Conservation (phyloP, 2,329 filamentous ascomycete genomes). For the Sporothrix brasiliensis region DNA sequence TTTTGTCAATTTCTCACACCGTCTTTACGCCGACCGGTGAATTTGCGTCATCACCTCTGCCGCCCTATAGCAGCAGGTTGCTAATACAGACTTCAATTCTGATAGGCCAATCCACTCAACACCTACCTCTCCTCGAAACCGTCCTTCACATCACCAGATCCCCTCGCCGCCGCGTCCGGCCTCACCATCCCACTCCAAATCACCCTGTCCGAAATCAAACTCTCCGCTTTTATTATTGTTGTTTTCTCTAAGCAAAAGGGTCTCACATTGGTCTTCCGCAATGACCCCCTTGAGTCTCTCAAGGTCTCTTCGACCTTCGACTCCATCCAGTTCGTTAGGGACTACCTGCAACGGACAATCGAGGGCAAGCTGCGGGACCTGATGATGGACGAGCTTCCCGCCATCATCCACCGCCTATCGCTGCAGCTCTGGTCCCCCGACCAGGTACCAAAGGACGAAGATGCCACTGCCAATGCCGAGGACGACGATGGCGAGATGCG, state of each 20-base stretch:
- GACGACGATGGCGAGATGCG: constrained; percentile 62
- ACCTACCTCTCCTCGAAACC: constrained; percentile 93
- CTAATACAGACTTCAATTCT: constrained; percentile 52
- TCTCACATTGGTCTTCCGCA: constrained; percentile 92
- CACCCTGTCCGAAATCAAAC: constrained; percentile 89
- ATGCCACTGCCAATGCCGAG: constrained; percentile 55
- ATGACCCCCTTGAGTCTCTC: constrained; percentile 95
- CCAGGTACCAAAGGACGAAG: constrained; percentile 69
- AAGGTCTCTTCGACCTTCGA: constrained; percentile 99
- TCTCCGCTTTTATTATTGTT: constrained; percentile 95
- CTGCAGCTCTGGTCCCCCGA: constrained; percentile 89
- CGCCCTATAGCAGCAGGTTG: constrained; percentile 41
- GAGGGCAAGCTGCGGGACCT: constrained; percentile 88
- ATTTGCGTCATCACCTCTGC: constrained; percentile 37
- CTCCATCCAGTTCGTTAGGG: constrained; percentile 95
- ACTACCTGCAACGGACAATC: constrained; percentile 95
- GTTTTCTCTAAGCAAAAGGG: constrained; percentile 98
- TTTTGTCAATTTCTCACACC: constrained; percentile 33
- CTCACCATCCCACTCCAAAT: constrained; percentile 98
- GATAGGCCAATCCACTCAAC: constrained; percentile 87
- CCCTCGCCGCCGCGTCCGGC: constrained; percentile 85
- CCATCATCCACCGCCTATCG: constrained; percentile 92
- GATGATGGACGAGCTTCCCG: constrained; percentile 97
- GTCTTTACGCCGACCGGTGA: constrained; percentile 39
- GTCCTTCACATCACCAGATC: constrained; percentile 87